Evolutionary conservation across 257 asterid genomes (phyloP).

Genomic region (Coffea canephora): DNA sequence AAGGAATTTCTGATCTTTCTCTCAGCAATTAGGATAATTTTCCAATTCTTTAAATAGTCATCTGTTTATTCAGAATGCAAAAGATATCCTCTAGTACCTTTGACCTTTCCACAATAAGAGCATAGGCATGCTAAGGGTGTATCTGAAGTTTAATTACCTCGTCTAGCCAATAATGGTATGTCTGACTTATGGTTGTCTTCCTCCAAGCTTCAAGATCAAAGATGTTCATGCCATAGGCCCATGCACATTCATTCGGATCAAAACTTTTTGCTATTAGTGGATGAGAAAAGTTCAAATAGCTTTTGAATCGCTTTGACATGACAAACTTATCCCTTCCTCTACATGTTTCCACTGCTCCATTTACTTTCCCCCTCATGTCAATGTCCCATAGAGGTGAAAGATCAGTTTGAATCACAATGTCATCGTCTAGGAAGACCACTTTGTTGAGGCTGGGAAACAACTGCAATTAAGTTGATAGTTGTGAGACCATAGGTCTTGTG

Average conservation of each 20-base stretch:
- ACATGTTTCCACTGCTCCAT: conserved; percentile 96
- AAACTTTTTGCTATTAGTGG: conserved; percentile 70
- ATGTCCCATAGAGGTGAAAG: conserved; percentile 91
- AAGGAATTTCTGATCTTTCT: not conserved
- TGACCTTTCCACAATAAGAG: not conserved
- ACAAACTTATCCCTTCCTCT: conserved; percentile 79
- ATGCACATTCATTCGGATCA: conserved; percentile 85
- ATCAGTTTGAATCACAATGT: conserved; percentile 86
- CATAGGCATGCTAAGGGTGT: not conserved
- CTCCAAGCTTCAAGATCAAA: conserved; percentile 93
- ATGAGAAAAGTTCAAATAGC: conserved; percentile 91
- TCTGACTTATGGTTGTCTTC: conserved; percentile 69
- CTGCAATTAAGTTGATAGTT: conserved; percentile 43
- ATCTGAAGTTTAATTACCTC: conserved; percentile 44
- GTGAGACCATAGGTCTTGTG: not conserved
- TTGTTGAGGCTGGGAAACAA: conserved; percentile 81
- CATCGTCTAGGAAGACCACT: conserved; percentile 90
- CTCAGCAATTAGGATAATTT: not conserved
- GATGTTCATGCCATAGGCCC: conserved; percentile 99
- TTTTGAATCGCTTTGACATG: conserved; percentile 86
- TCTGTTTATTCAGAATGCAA: not conserved
- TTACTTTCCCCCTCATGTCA: conserved; percentile 86
- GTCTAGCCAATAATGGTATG: conserved; percentile 80
- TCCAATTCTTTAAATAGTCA: not conserved
- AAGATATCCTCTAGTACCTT: not conserved